Evolutionary conservation across 148 eudicot genomes (phyloP).

Genomic region (Arbutus unedo): DNA sequence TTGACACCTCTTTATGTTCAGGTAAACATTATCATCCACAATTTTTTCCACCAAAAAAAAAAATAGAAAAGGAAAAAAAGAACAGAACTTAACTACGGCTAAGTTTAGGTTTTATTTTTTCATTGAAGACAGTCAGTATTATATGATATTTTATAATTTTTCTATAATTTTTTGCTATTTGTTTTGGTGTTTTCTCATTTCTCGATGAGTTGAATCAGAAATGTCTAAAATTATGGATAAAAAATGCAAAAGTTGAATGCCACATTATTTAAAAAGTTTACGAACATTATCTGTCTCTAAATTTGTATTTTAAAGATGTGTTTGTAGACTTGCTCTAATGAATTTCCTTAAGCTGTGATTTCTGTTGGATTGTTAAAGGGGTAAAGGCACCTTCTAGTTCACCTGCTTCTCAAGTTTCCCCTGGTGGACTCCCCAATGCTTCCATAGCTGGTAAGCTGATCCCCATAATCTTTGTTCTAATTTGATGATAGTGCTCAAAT

Average conservation of each 20-base stretch:
- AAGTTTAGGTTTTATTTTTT: too few relatives aligned
- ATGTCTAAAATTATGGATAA: too few relatives aligned
- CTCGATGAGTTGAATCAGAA: too few relatives aligned
- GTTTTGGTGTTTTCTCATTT: too few relatives aligned
- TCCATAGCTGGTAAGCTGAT: slow-evolving; percentile 37
- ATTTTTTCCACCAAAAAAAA: background rate
- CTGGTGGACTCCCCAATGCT: slow-evolving; percentile 32
- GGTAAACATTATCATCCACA: slow-evolving; percentile 10
- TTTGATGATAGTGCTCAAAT: background rate
- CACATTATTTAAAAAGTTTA: too few relatives aligned
- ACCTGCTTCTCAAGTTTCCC: slow-evolving; percentile 44
- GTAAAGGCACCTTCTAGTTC: slow-evolving; percentile 35
- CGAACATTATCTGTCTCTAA: too few relatives aligned
- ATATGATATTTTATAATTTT: too few relatives aligned
- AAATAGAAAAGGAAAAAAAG: background rate
- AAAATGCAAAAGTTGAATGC: too few relatives aligned
- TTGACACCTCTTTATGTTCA: slow-evolving; percentile 46
- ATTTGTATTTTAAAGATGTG: too few relatives aligned
- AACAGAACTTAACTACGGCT: too few relatives aligned
- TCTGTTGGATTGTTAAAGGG: slow-evolving; percentile 23
- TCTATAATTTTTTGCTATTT: too few relatives aligned
- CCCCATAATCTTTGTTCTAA: background rate
- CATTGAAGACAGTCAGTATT: too few relatives aligned
- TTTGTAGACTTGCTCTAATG: background rate
- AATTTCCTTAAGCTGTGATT: background rate